phyloP scores from a whole-genome alignment of 352 stramenopile species.

The Globisporangium emineosum region DNA sequence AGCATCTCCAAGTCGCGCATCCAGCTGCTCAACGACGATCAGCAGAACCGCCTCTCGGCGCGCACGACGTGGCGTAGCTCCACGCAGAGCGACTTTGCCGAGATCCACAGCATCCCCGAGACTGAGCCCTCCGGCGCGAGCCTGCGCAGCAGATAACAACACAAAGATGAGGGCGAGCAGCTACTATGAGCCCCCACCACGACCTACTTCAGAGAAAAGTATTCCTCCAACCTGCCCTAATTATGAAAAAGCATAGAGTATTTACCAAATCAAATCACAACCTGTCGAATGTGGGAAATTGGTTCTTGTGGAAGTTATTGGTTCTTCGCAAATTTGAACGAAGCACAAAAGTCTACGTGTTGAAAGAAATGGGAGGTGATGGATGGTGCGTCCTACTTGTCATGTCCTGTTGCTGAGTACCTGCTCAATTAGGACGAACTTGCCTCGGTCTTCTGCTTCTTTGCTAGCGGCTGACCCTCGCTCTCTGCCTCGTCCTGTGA shows the following conservation, averaged over 20 bases:
- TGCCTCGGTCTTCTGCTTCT: conserved; percentile 19
- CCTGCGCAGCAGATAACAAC: conserved; percentile 1
- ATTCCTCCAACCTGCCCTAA: not conserved
- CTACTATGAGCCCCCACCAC: not conserved
- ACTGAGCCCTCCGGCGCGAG: conserved; percentile 11
- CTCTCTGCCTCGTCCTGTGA: not conserved
- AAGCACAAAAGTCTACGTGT: not conserved
- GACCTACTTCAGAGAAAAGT: too few species aligned
- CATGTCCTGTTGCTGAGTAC: not conserved
- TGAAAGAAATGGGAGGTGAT: not conserved
- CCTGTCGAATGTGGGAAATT: not conserved
- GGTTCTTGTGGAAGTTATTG: not conserved
- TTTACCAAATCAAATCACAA: not conserved
- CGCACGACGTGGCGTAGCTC: conserved; percentile 21
- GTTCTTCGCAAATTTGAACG: not conserved
- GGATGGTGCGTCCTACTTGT: not conserved
- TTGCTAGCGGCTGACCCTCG: not conserved
- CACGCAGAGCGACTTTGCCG: conserved; percentile 18
- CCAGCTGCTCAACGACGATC: conserved; percentile 22
- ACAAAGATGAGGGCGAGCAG: not conserved
- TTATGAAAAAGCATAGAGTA: conserved; percentile 1
- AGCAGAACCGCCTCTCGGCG: conserved; percentile 19
- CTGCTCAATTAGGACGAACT: conserved; percentile 9
- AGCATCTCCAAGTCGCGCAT: conserved; percentile 23
- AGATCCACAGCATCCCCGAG: conserved; percentile 22